phyloP scores from a whole-genome alignment of 163 green algal species.

The Scenedesmus sp. region DNA sequence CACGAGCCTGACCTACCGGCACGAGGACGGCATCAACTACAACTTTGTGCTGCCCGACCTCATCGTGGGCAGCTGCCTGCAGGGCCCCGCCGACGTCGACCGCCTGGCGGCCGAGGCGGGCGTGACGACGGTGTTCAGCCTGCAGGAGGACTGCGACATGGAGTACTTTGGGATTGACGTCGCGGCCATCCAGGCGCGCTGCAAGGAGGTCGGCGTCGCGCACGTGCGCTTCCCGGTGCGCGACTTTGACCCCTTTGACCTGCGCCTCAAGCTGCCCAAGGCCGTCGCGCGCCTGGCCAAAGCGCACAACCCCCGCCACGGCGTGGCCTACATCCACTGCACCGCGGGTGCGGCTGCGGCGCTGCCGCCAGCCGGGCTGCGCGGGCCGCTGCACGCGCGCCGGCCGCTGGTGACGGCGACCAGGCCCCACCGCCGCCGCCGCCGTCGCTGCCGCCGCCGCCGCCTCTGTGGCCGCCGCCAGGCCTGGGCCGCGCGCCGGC shows the following conservation, averaged over 20 bases:
- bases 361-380: no score
- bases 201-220: slow-evolving; percentile 68
- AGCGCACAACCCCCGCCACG: slow-evolving; percentile 52
- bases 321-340: slow-evolving; percentile 92
- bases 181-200: slow-evolving; percentile 72
- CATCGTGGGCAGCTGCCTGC: slow-evolving; percentile 94
- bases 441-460: no score
- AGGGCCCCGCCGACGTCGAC: slow-evolving; percentile 77
- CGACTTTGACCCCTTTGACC: slow-evolving; percentile 93
- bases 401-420: no score
- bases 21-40: slow-evolving; percentile 94
- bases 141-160: slow-evolving; percentile 92
- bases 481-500: slow-evolving; percentile 87
- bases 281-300: slow-evolving; percentile 69
- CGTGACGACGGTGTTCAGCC: slow-evolving; percentile 84
- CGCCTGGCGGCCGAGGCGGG: slow-evolving; percentile 74
- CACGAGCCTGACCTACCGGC: slow-evolving; percentile 66
- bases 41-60: slow-evolving; percentile 86
- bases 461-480: slow-evolving; percentile 28
- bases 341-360: slow-evolving; percentile 73
- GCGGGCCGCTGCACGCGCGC: no score
- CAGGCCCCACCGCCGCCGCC: no score
- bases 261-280: slow-evolving; percentile 73
- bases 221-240: slow-evolving; percentile 79
- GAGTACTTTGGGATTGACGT: slow-evolving; percentile 91